These are phyloP conservation scores for Alternaria infectoria DNA, from an alignment of 2,329 filamentous ascomycete species.

Conservation along the genomic window DNA sequence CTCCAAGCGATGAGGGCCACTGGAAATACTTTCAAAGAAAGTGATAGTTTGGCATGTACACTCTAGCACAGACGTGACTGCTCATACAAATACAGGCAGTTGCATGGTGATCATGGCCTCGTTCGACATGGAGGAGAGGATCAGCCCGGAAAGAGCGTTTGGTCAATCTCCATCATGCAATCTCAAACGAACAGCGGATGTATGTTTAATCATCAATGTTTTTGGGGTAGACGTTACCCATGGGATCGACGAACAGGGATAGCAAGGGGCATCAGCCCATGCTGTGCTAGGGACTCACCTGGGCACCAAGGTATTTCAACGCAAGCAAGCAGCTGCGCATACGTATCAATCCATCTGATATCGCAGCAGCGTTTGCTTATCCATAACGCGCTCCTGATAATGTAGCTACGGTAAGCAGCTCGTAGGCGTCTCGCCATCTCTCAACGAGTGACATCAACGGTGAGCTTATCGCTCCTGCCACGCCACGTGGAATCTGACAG, in stretches of 20 bases:
- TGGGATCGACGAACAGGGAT: background rate
- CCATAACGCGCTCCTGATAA: background rate
- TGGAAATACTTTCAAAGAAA: background rate
- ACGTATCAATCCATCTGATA: background rate
- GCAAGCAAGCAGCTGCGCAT: background rate
- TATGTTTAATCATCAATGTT: background rate
- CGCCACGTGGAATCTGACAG: constrained; percentile 1
- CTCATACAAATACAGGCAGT: background rate
- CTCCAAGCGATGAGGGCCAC: background rate
- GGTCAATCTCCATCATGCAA: background rate
- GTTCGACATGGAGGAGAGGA: background rate
- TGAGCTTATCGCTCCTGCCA: constrained; percentile 1
- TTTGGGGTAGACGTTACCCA: background rate
- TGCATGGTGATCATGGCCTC: background rate
- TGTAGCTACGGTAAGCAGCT: background rate
- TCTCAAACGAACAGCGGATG: background rate
- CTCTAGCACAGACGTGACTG: background rate
- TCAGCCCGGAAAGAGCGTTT: background rate
- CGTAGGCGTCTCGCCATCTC: background rate
- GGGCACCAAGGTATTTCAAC: background rate
- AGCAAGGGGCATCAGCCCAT: background rate
- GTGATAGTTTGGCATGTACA: background rate
- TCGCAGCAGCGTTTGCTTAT: background rate
- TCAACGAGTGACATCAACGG: background rate
- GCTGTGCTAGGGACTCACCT: background rate